A percentile compares a stretch with the other conserved stretches of the same genome.
Conservation (phyloP, 2,329 filamentous ascomycete species). For the Fusarium oligoseptatum region DNA sequence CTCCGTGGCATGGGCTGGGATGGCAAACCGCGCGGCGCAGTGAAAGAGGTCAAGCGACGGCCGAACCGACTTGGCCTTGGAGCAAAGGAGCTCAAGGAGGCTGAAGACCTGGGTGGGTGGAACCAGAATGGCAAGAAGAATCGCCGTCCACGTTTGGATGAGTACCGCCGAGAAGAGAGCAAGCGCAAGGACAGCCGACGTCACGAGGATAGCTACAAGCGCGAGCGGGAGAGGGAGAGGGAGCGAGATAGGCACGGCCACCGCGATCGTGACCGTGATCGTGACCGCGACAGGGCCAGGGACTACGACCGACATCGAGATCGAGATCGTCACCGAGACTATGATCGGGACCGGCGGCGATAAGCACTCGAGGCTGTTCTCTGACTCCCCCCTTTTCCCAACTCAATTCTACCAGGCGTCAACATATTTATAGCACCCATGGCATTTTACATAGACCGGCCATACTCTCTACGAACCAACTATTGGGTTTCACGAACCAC, state of each 20-base stretch:
- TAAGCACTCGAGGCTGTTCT: slow-evolving; percentile 18
- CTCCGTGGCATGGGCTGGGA: slow-evolving; percentile 98
- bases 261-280: slow-evolving; percentile 46
- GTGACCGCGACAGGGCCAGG: slow-evolving; percentile 33
- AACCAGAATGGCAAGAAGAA: slow-evolving; percentile 74
- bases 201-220: slow-evolving; percentile 62
- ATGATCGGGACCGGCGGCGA: slow-evolving; percentile 42
- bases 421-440: slow-evolving; percentile 7
- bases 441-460: slow-evolving; percentile 23
- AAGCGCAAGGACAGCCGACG: slow-evolving; percentile 59
- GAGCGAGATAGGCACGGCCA: slow-evolving; percentile 56
- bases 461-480: not conserved
- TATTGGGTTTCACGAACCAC: not conserved
- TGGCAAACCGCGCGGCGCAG: slow-evolving; percentile 67
- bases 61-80: slow-evolving; percentile 89
- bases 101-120: slow-evolving; percentile 83
- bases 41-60: slow-evolving; percentile 76
- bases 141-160: slow-evolving; percentile 61
- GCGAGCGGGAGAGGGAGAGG: slow-evolving; percentile 55
- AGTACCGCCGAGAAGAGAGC: slow-evolving; percentile 62
- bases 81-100: slow-evolving; percentile 82
- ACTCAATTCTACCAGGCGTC: slow-evolving; percentile 1
- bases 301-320: slow-evolving; percentile 41
- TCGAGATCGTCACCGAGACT: slow-evolving; percentile 40
- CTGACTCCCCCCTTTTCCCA: not conserved